phyloP scores from a whole-genome alignment of 805 yeast genomes.

The Yarrowia sp. region DNA sequence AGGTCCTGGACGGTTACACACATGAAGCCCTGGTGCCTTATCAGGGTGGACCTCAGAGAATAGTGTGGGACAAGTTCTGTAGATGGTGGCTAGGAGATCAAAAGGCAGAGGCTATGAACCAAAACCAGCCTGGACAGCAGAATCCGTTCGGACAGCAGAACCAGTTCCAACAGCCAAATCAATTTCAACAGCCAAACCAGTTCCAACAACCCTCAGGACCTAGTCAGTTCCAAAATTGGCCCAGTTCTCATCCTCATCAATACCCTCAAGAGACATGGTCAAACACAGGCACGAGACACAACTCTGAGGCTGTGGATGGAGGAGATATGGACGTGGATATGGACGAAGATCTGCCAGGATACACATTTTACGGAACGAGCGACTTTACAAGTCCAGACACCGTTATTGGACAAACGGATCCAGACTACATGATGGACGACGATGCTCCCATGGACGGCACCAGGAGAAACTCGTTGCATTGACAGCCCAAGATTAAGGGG shows the following conservation, averaged over 20 bases:
- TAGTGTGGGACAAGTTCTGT: slow-evolving; percentile 31
- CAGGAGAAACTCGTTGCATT: slow-evolving; percentile 11
- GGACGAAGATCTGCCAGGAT: slow-evolving; percentile 30
- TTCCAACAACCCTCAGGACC: not conserved
- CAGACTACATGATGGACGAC: slow-evolving; percentile 33
- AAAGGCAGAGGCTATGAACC: too few relatives aligned
- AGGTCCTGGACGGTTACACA: slow-evolving; percentile 27
- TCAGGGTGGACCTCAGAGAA: slow-evolving; percentile 19
- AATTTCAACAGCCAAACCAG: not conserved
- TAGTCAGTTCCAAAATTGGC: not conserved
- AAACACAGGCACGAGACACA: slow-evolving; percentile 2
- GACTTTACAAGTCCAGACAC: slow-evolving; percentile 17
- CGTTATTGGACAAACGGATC: slow-evolving; percentile 11
- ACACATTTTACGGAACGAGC: slow-evolving; percentile 27
- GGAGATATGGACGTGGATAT: slow-evolving; percentile 24
- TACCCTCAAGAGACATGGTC: not conserved
- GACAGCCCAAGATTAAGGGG: not conserved
- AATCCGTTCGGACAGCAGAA: not conserved
- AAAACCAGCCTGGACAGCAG: too few relatives aligned
- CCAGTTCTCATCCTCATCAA: too few relatives aligned
- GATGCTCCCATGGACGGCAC: slow-evolving; percentile 18
- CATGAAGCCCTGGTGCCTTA: slow-evolving; percentile 23
- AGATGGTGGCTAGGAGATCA: slow-evolving; percentile 23
- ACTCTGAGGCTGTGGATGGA: not conserved
- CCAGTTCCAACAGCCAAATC: not conserved